These are phyloP conservation scores for Morella rubra DNA, from an alignment of 306 rosid genomes.

Conservation along the genomic window DNA sequence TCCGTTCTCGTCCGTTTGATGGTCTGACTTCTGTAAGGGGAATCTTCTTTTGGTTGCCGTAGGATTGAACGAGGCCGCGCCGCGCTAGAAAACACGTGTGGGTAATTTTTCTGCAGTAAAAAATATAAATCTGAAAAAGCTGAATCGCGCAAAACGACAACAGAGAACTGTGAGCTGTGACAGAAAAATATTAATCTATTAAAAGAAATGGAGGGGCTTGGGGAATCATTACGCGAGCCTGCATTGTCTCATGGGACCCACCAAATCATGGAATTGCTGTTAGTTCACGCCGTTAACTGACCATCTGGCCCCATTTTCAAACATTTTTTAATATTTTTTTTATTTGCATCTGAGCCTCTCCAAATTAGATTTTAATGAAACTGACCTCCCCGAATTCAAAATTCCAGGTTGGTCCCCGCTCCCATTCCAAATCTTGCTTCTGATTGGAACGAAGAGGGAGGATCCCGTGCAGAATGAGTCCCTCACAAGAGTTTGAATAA, in stretches of 20 bases:
- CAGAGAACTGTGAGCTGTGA: neutral
- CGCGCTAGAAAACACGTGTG: conserved; percentile 2
- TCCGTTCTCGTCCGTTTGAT: neutral
- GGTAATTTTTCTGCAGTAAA: neutral
- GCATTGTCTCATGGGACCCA: conserved; percentile 1
- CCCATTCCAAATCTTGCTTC: too few relatives aligned
- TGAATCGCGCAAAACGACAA: conserved; percentile 3
- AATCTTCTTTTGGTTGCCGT: neutral
- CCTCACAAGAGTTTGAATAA: too few relatives aligned
- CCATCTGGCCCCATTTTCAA: too few relatives aligned
- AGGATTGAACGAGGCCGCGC: neutral
- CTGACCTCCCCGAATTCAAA: too few relatives aligned
- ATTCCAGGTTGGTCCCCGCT: too few relatives aligned
- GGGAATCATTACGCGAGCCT: conserved; percentile 11
- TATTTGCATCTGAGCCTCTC: too few relatives aligned
- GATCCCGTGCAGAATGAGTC: too few relatives aligned
- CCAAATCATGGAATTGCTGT: conserved; percentile 19
- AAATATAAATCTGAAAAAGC: conserved; percentile 2
- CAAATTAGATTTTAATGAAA: too few relatives aligned
- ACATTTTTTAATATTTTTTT: too few relatives aligned
- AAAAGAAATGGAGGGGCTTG: neutral
- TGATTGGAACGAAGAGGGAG: too few relatives aligned
- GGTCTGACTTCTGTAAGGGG: neutral
- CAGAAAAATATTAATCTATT: neutral
- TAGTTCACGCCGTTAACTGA: conserved; percentile 1